phyloP scores from a whole-genome alignment of 2,329 filamentous ascomycete genomes.

The Ceratocystis albifundus region DNA sequence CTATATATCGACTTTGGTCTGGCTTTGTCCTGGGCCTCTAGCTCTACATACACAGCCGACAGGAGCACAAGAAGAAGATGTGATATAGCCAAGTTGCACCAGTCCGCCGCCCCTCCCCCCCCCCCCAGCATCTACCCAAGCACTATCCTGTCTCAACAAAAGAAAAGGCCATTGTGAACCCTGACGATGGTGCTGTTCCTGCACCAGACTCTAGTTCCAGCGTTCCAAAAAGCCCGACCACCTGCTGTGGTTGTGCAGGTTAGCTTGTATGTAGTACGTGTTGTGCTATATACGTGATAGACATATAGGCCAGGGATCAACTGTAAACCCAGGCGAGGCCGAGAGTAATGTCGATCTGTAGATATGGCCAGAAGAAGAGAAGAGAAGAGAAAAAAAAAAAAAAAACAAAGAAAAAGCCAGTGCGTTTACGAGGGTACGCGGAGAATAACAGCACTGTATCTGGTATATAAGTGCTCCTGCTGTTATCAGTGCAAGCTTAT shows the following conservation, averaged over 20 bases:
- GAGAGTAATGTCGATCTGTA: neutral
- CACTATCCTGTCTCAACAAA: neutral
- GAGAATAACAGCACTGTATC: neutral
- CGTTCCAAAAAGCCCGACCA: neutral
- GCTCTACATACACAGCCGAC: no score
- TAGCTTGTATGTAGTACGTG: neutral
- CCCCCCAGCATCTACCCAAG: neutral
- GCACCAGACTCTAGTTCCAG: neutral
- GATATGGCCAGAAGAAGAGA: neutral
- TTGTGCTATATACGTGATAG: neutral
- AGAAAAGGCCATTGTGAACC: neutral
- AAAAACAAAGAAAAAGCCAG: neutral
- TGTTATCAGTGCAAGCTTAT: neutral
- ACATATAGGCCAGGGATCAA: constrained; percentile 4
- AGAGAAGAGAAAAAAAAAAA: neutral
- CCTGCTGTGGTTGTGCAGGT: neutral
- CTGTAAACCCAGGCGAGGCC: neutral
- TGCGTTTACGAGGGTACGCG: neutral
- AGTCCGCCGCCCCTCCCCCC: no score
- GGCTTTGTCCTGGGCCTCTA: no score
- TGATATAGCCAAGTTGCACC: no score
- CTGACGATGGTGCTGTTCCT: neutral
- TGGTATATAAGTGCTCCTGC: neutral
- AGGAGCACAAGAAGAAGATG: no score
- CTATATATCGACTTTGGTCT: no score